Percentiles rank a stretch among this genome's conserved stretches.
phyloP scores from a whole-genome alignment of 805 yeast genomes.

The Babjeviella inositovora region DNA sequence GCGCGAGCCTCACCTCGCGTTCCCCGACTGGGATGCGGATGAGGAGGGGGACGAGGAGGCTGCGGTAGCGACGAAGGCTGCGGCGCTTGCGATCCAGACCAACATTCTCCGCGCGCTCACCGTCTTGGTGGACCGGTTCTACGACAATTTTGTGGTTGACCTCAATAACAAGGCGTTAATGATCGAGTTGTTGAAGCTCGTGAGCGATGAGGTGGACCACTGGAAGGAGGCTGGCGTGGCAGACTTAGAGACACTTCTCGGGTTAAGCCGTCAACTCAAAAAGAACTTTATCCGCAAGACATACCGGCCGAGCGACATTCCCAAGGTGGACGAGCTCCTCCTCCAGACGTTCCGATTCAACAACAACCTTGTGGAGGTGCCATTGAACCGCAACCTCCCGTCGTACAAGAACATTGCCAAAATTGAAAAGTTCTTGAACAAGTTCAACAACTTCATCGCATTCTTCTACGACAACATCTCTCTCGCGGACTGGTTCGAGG shows the following conservation, averaged over 20 bases:
- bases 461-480: slow-evolving; percentile 40
- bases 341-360: slow-evolving; percentile 22
- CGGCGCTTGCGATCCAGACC: slow-evolving; percentile 65
- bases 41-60: slow-evolving; percentile 17
- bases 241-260: slow-evolving; percentile 22
- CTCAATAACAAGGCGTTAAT: slow-evolving; percentile 39
- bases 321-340: slow-evolving; percentile 18
- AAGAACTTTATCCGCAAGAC: slow-evolving; percentile 54
- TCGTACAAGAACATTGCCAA: slow-evolving; percentile 24
- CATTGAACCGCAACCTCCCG: slow-evolving; percentile 26
- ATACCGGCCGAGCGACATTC: slow-evolving; percentile 39
- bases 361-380: slow-evolving; percentile 23
- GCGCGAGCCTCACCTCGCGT: slow-evolving; percentile 8
- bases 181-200: slow-evolving; percentile 45
- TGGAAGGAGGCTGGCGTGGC: no score
- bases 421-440: slow-evolving; percentile 45
- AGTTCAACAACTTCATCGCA: slow-evolving; percentile 45
- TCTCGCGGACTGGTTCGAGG: slow-evolving; percentile 63
- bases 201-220: slow-evolving; percentile 48
- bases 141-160: slow-evolving; percentile 60
- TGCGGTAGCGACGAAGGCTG: slow-evolving; percentile 45
- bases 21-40: slow-evolving; percentile 44
- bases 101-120: slow-evolving; percentile 69
- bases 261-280: slow-evolving; percentile 47
- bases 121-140: slow-evolving; percentile 57